These are phyloP conservation scores for Zymoseptoria brevis DNA, from an alignment of 2,329 filamentous ascomycete species.

Conservation along the genomic window DNA sequence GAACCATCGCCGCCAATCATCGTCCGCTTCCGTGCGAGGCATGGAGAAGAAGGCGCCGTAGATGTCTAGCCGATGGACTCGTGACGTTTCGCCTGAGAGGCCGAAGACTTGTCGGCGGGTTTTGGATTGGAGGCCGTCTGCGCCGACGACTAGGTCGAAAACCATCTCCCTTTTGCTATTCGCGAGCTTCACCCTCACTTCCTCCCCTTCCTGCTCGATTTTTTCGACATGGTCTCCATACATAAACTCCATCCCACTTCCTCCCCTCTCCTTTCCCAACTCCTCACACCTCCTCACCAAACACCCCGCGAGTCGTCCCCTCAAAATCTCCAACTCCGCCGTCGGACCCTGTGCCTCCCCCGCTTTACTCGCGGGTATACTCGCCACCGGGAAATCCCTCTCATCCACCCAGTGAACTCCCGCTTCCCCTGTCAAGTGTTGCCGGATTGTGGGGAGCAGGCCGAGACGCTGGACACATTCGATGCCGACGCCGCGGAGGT, in stretches of 20 bases:
- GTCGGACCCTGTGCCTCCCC: conserved; percentile 22
- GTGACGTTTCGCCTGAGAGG: conserved; percentile 10
- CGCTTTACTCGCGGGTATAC: conserved; percentile 20
- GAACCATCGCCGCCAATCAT: conserved; percentile 26
- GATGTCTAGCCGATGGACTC: conserved; percentile 19
- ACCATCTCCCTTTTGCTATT: conserved; percentile 15
- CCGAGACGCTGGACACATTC: conserved; percentile 25
- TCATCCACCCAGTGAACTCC: conserved; percentile 25
- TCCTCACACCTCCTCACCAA: conserved; percentile 17
- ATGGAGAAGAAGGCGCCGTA: conserved; percentile 29
- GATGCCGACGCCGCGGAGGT: conserved; percentile 25
- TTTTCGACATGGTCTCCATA: conserved; percentile 22
- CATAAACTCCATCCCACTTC: conserved; percentile 27
- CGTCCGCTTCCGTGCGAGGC: conserved; percentile 17
- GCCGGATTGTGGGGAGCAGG: conserved; percentile 21
- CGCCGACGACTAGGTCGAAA: conserved; percentile 26
- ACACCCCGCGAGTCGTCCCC: conserved; percentile 22
- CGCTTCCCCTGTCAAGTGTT: conserved; percentile 21
- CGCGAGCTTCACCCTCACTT: conserved; percentile 22
- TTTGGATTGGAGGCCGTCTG: conserved; percentile 26
- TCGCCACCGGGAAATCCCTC: conserved; percentile 15
- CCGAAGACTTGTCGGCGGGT: conserved; percentile 26
- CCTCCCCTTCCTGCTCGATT: conserved; percentile 19
- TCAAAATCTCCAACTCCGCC: conserved; percentile 28
- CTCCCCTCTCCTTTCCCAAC: conserved; percentile 17